These are phyloP conservation scores for Xylariaceae sp. DNA, from an alignment of 2,329 filamentous ascomycete genomes.

Conservation along the genomic window DNA sequence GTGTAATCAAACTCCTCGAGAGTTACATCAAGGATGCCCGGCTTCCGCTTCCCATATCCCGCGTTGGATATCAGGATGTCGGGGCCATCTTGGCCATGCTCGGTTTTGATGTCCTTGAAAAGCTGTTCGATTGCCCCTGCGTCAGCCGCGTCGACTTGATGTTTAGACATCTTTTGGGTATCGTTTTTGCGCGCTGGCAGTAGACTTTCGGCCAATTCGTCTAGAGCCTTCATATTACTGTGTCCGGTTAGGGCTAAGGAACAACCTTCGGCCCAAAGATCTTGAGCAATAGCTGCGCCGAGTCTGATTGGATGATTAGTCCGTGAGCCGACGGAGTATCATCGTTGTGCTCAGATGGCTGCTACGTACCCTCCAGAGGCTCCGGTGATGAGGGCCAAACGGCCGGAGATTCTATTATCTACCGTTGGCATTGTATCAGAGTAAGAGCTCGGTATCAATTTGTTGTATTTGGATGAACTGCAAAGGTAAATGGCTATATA, in stretches of 20 bases:
- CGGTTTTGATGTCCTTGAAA: constrained; percentile 48
- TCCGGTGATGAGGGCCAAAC: constrained; percentile 34
- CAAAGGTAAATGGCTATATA: not conserved
- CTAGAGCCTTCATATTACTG: constrained; percentile 26
- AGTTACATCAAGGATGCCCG: constrained; percentile 53
- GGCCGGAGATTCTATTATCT: constrained; percentile 32
- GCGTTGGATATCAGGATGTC: constrained; percentile 66
- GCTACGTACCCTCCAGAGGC: constrained; percentile 32
- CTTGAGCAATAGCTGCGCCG: constrained; percentile 32
- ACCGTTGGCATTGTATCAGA: constrained; percentile 23
- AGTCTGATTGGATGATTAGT: constrained; percentile 25
- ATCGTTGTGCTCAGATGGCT: not conserved
- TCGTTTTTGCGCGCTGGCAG: constrained; percentile 26
- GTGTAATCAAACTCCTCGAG: constrained; percentile 63
- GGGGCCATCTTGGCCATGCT: constrained; percentile 49
- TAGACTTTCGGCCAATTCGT: constrained; percentile 26
- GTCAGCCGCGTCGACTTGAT: constrained; percentile 56
- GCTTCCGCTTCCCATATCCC: constrained; percentile 60
- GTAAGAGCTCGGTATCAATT: too few species aligned
- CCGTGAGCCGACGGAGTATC: not conserved
- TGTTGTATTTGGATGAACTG: too few species aligned
- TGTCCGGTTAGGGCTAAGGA: constrained; percentile 34
- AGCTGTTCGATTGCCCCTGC: constrained; percentile 50
- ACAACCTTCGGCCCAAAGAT: constrained; percentile 32
- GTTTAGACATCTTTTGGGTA: constrained; percentile 42